Base-by-base conservation (phyloP, 1,284 basidiomycete species). In the Spongiforma sp. region DNA sequence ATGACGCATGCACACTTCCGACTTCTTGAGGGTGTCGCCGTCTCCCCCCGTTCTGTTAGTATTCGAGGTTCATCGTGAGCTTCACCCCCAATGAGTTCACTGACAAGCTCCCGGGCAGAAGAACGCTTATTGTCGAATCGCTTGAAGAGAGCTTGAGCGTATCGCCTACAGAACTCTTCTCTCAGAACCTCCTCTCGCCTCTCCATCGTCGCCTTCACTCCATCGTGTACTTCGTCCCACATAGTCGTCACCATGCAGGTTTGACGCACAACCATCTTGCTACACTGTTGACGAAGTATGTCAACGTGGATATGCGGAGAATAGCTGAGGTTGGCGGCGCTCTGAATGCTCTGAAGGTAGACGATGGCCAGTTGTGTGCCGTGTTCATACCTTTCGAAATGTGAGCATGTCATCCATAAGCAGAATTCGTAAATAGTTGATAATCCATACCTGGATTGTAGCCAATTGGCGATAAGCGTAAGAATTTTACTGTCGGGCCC, bases 201-300 rank as follows among this genome's bases (percentile, higher is more conserved):
- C 52, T 55, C 65, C 28, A n/a, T n/a, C n/a, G n/a, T n/a, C n/a
- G 65, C 65, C 9, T 63, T 57, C 7, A 15, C 37, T 19, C 6
- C 26, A 37, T 63, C 57, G 36, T 14, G 26, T 39, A 63, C 56
- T 9, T 67, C 12, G 56, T 66, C 56, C 65, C 65, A 66, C 65
- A 66, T 66, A 5, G 65, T 63, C 17, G 65, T 66, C 33, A 66
- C 52, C 4, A 66, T 34, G 32, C 65, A 67, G 33, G 57, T 59
- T 11, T 41, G 48, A 46, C 39, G 46, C n/a, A 67, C 57, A 28
- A 19, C 19, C 5, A 30, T 12, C 8, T n/a, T 3, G 30, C 28
- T 48, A n/a, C 61, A 65, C 4, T 56, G 61, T 12, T 26, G 48
- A 12, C 32, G 66, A 41, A 67, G 36, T 34, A 26, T 65, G n/a